Evolutionary conservation across 768 basidiomycete genomes (phyloP).

Genomic region (Mycena alexandri): DNA sequence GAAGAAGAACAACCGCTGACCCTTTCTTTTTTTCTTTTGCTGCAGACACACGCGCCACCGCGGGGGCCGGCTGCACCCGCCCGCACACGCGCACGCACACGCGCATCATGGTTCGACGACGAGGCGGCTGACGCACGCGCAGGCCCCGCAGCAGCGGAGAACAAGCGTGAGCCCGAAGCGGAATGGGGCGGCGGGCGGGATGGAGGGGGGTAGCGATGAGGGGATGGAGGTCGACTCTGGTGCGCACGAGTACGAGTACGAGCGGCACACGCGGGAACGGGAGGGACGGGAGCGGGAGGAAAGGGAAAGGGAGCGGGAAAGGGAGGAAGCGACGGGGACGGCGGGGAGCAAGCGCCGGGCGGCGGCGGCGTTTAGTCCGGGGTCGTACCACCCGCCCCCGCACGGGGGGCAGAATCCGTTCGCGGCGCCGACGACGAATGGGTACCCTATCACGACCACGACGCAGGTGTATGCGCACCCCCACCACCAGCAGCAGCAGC

Average conservation of each 20-base stretch:
- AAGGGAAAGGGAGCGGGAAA: not conserved
- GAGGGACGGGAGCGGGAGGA: conserved; percentile 13
- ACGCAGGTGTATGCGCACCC: too few species aligned
- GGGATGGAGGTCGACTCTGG: not conserved
- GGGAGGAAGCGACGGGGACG: not conserved
- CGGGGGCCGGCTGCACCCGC: conserved; percentile 17
- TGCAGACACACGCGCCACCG: conserved; percentile 9
- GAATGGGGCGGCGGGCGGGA: too few species aligned
- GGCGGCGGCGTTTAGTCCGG: conserved; percentile 34
- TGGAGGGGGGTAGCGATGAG: conserved; percentile 8
- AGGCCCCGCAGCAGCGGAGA: not conserved
- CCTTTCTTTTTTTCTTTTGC: not conserved
- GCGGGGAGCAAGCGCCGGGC: conserved; percentile 32
- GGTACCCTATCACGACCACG: too few species aligned
- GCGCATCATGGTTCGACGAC: too few species aligned
- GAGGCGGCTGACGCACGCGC: too few species aligned
- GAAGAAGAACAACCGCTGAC: too few species aligned
- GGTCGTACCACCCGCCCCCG: conserved; percentile 26
- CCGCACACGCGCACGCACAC: too few species aligned
- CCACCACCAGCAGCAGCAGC: not conserved
- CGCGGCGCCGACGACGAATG: not conserved
- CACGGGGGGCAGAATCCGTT: conserved; percentile 1
- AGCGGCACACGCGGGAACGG: not conserved
- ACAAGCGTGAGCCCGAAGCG: conserved; percentile 17
- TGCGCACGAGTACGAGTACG: too few species aligned